Conservation (phyloP, 805 yeast genomes). For the Wickerhamomyces kurtzmanii region DNA sequence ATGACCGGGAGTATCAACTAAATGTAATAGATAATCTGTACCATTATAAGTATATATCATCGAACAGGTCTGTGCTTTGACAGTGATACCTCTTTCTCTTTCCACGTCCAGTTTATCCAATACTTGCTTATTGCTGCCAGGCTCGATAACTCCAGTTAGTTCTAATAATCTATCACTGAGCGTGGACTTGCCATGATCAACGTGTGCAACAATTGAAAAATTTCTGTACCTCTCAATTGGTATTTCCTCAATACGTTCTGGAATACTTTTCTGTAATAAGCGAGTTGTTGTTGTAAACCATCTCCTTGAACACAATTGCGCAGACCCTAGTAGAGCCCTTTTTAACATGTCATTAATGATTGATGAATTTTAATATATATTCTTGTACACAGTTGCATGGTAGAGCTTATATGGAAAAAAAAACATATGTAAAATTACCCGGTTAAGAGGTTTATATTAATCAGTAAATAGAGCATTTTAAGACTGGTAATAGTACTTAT, state of each 20-base stretch:
- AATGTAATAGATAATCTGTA: slow-evolving; percentile 73
- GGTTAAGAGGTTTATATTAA: too few species aligned
- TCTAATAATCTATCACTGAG: slow-evolving; percentile 82
- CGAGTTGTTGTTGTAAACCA: too few species aligned
- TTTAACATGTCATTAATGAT: too few species aligned
- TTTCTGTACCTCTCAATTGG: slow-evolving; percentile 81
- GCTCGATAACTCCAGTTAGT: slow-evolving; percentile 77
- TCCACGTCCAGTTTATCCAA: slow-evolving; percentile 90
- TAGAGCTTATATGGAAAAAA: too few species aligned
- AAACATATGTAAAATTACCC: too few species aligned
- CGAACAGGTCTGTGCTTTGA: slow-evolving; percentile 93
- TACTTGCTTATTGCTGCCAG: slow-evolving; percentile 73
- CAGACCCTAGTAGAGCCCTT: too few species aligned
- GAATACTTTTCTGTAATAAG: too few species aligned
- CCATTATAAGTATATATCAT: slow-evolving; percentile 71
- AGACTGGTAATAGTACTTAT: too few species aligned
- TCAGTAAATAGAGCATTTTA: too few species aligned
- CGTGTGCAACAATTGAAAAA: slow-evolving; percentile 94
- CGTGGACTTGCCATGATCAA: slow-evolving; percentile 85
- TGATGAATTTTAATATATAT: too few species aligned
- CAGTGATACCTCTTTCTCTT: slow-evolving; percentile 92
- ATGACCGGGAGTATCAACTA: slow-evolving; percentile 97
- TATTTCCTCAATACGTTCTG: slow-evolving; percentile 59
- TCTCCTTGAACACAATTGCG: too few species aligned
- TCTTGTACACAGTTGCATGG: too few species aligned